These are phyloP conservation scores for Lepidium sativum DNA, from an alignment of 345 rosid genomes.

Conservation along the genomic window DNA sequence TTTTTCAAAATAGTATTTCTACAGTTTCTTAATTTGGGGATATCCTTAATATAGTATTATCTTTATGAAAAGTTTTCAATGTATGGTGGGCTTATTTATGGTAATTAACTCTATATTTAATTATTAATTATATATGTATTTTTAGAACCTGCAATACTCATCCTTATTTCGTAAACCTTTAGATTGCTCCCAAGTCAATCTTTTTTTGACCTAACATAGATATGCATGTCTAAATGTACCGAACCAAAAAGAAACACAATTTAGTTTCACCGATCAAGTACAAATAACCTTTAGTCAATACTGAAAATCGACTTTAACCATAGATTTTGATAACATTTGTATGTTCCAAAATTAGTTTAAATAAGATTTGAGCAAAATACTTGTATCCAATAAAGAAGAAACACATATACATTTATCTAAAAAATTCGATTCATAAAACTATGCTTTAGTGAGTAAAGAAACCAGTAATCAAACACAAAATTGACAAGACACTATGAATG, in stretches of 20 bases:
- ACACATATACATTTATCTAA: slow-evolving; percentile 7
- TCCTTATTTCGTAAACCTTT: not conserved
- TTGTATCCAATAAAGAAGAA: not conserved
- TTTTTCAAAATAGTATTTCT: not conserved
- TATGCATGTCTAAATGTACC: slow-evolving; percentile 2
- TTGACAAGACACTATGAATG: slow-evolving; percentile 23
- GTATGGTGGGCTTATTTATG: slow-evolving; percentile 24
- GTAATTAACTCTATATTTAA: slow-evolving; percentile 7
- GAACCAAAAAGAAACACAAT: not conserved
- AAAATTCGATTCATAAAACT: slow-evolving; percentile 8
- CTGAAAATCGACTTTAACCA: not conserved
- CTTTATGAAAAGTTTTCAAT: slow-evolving; percentile 10
- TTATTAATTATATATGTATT: slow-evolving; percentile 3
- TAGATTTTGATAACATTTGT: not conserved
- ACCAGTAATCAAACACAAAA: slow-evolving; percentile 3
- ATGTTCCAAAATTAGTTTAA: not conserved
- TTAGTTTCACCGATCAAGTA: not conserved
- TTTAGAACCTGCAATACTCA: slow-evolving; percentile 11
- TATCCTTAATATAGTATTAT: slow-evolving; percentile 18
- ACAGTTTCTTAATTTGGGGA: slow-evolving; percentile 14
- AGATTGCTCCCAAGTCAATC: slow-evolving; percentile 3
- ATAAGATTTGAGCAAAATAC: not conserved
- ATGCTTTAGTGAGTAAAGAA: slow-evolving; percentile 15
- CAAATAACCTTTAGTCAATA: not conserved
- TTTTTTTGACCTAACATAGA: not conserved